These are phyloP conservation scores for Ascochyta lentis DNA, from an alignment of 2,329 filamentous ascomycete species.

Conservation along the genomic window DNA sequence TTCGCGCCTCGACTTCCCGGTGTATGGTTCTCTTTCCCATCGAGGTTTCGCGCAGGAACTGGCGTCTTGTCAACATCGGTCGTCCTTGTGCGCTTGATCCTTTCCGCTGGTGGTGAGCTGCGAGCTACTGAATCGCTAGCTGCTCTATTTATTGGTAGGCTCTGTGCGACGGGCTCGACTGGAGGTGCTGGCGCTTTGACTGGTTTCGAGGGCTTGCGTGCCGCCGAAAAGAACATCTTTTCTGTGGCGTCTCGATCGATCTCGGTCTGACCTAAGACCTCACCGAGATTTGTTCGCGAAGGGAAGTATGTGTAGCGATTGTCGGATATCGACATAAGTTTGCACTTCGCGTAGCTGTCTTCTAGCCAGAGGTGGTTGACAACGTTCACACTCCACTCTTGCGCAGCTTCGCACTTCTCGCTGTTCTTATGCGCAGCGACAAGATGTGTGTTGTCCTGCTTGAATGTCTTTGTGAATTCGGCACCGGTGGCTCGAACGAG, in stretches of 20 bases:
- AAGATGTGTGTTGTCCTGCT: constrained; percentile 92
- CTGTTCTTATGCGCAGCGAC: constrained; percentile 88
- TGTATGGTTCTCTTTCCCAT: constrained; percentile 82
- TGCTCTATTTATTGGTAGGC: constrained; percentile 19
- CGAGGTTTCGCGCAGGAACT: constrained; percentile 43
- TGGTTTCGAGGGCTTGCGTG: constrained; percentile 32
- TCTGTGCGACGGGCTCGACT: constrained; percentile 28
- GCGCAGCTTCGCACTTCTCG: constrained; percentile 91
- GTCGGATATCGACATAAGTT: constrained; percentile 74
- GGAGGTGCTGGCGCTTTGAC: constrained; percentile 27
- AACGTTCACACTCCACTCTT: constrained; percentile 89
- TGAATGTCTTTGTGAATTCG: constrained; percentile 93
- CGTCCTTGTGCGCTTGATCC: constrained; percentile 36
- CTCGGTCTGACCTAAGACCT: constrained; percentile 88
- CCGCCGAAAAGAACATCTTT: constrained; percentile 65
- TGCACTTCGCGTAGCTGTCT: constrained; percentile 92
- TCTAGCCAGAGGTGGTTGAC: constrained; percentile 97
- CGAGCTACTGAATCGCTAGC: constrained; percentile 29
- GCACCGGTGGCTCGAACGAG: constrained; percentile 84
- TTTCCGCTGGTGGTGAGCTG: constrained; percentile 35
- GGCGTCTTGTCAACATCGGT: constrained; percentile 58
- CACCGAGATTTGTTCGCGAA: constrained; percentile 85
- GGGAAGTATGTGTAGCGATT: constrained; percentile 87
- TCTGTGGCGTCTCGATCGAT: constrained; percentile 77
- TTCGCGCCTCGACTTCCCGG: constrained; percentile 89